Percentiles rank a stretch among this genome's conserved stretches.
These are phyloP conservation scores for Pythium phragmitis DNA, from an alignment of 352 stramenopile genomes.

Conservation along the genomic window DNA sequence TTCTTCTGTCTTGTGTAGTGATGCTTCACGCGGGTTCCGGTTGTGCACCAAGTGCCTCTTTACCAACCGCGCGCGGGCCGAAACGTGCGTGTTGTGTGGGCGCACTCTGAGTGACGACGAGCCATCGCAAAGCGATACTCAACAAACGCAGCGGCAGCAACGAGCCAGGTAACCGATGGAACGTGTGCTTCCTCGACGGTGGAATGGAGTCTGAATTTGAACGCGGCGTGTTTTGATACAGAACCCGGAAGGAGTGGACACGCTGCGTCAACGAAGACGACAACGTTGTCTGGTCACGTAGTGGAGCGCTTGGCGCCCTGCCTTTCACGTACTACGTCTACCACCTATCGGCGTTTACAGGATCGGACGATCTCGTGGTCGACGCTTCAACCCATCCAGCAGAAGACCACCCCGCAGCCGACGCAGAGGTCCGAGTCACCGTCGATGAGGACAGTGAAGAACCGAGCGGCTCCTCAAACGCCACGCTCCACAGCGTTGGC, in stretches of 20 bases:
- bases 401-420: neutral
- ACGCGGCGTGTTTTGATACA: neutral
- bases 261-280: slow-evolving; percentile 6
- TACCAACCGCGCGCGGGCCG: slow-evolving; percentile 14
- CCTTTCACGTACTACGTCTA: neutral
- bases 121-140: neutral
- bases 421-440: neutral
- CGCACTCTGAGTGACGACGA: neutral
- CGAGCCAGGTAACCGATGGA: slow-evolving; percentile 9
- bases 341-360: neutral
- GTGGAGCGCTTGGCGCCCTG: neutral
- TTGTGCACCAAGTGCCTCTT: slow-evolving; percentile 21
- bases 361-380: neutral
- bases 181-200: neutral
- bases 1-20: slow-evolving; percentile 4
- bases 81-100: slow-evolving; percentile 19
- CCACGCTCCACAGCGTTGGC: neutral
- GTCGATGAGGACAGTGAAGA: neutral
- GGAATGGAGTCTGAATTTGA: neutral
- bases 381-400: neutral
- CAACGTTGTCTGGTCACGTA: slow-evolving; percentile 4
- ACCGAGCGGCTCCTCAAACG: neutral
- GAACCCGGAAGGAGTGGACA: slow-evolving; percentile 13
- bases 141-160: slow-evolving; percentile 16
- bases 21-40: slow-evolving; percentile 16